Evolutionary conservation across 2,329 filamentous ascomycete genomes (phyloP).

Genomic region (Venturiaceae sp.): DNA sequence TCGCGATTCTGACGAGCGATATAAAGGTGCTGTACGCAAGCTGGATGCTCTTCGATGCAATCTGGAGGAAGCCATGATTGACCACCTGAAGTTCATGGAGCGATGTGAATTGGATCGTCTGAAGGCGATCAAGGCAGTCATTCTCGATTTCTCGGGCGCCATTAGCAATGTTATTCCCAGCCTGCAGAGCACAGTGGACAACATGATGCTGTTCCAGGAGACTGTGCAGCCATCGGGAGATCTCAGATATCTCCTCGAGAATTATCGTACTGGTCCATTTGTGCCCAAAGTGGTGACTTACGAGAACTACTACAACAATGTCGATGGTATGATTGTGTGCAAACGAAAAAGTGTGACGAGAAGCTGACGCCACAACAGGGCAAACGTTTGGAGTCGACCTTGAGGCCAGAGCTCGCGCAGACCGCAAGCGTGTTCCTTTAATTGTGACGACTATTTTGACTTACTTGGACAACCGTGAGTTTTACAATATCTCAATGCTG

Average conservation of each 20-base stretch:
- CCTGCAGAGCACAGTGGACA: constrained; percentile 89
- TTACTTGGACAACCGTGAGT: constrained; percentile 74
- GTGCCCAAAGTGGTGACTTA: constrained; percentile 85
- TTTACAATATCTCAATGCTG: not conserved
- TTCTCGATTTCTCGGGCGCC: constrained; percentile 93
- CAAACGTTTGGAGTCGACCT: constrained; percentile 97
- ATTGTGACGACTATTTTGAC: constrained; percentile 89
- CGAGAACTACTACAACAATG: constrained; percentile 98
- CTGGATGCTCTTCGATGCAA: constrained; percentile 87
- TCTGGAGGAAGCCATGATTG: constrained; percentile 88
- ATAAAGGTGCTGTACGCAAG: constrained; percentile 77
- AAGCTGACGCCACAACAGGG: constrained; percentile 39
- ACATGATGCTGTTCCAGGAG: constrained; percentile 99
- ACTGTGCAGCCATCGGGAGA: constrained; percentile 91
- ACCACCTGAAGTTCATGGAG: constrained; percentile 92
- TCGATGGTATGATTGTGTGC: constrained; percentile 50
- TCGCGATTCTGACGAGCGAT: constrained; percentile 82
- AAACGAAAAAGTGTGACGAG: not conserved
- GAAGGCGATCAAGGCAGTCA: constrained; percentile 96
- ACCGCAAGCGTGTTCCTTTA: constrained; percentile 89
- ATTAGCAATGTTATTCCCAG: constrained; percentile 97
- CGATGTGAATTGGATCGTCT: constrained; percentile 92
- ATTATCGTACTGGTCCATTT: constrained; percentile 91
- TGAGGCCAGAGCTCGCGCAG: constrained; percentile 85
- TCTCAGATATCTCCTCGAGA: constrained; percentile 87